Evolutionary conservation across 2,329 filamentous ascomycete genomes (phyloP).

Genomic region (Chrysosporium queenslandicum): DNA sequence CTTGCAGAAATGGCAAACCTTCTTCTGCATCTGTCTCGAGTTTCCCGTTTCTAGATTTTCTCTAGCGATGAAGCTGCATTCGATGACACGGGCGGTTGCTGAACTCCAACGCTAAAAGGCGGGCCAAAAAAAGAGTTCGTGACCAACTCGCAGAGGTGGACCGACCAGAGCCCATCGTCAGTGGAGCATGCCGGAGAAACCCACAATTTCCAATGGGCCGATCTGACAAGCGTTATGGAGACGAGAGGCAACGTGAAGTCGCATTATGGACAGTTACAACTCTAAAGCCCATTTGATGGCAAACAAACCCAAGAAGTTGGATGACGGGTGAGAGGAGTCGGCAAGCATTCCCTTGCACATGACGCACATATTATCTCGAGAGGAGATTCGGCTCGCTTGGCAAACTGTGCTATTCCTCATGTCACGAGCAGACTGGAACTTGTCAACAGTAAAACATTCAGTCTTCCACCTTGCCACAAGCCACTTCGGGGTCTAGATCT

Average conservation of each 20-base stretch:
- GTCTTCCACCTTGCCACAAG: too few relatives aligned
- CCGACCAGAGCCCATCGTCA: not conserved
- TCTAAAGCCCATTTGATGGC: not conserved
- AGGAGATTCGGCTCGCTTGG: not conserved
- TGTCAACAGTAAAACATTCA: too few relatives aligned
- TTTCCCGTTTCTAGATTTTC: not conserved
- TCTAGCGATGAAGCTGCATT: not conserved
- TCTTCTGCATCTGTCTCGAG: too few relatives aligned
- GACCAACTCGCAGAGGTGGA: not conserved
- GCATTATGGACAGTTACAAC: not conserved
- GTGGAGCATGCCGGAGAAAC: not conserved
- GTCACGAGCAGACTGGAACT: not conserved
- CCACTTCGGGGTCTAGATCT: too few relatives aligned
- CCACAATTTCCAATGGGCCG: too few relatives aligned
- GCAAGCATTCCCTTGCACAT: not conserved
- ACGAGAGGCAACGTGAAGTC: too few relatives aligned
- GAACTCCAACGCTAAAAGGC: not conserved
- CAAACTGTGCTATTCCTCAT: not conserved
- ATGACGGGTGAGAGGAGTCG: not conserved
- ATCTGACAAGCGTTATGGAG: too few relatives aligned
- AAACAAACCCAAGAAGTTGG: not conserved
- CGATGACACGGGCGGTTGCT: not conserved
- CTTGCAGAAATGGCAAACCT: too few relatives aligned
- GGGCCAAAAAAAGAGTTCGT: not conserved
- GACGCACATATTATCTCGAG: too few relatives aligned